These are phyloP conservation scores for Neurospora tetrasperma DNA, from an alignment of 495 filamentous ascomycete species.

Conservation along the genomic window DNA sequence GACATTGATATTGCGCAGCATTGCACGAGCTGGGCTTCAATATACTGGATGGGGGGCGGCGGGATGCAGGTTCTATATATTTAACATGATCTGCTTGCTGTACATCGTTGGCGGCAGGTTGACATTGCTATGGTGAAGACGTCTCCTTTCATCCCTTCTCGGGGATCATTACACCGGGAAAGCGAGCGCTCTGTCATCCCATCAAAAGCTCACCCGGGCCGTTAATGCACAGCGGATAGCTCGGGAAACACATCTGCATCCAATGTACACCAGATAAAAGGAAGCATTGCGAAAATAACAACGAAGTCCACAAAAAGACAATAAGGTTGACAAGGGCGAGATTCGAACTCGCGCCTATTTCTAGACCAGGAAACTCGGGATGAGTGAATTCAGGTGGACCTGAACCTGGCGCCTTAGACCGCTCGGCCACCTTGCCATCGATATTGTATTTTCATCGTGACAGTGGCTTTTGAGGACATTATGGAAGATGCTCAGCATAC, in stretches of 20 bases:
- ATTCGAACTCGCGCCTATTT: conserved; percentile 28
- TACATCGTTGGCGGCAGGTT: no score
- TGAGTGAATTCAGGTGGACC: conserved; percentile 14
- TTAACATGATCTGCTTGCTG: background rate
- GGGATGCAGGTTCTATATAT: no score
- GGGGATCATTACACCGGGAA: background rate
- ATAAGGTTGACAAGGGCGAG: conserved; percentile 24
- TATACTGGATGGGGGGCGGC: no score
- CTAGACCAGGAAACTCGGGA: conserved; percentile 17
- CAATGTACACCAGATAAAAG: background rate
- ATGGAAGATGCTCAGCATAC: background rate
- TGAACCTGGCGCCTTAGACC: conserved; percentile 28
- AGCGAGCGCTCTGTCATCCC: background rate
- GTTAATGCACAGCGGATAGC: background rate
- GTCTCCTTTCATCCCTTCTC: background rate
- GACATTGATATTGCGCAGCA: background rate
- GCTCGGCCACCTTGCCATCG: conserved; percentile 22
- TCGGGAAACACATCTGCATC: background rate
- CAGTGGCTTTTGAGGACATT: background rate
- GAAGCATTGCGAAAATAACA: background rate
- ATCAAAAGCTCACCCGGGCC: background rate
- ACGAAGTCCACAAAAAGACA: background rate
- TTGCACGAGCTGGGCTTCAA: background rate
- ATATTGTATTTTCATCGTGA: background rate
- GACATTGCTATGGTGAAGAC: no score